A percentile compares a stretch with the other conserved stretches of the same genome.
phyloP scores from a whole-genome alignment of 2,329 filamentous ascomycete genomes.

The Aspergillus chevalieri region DNA sequence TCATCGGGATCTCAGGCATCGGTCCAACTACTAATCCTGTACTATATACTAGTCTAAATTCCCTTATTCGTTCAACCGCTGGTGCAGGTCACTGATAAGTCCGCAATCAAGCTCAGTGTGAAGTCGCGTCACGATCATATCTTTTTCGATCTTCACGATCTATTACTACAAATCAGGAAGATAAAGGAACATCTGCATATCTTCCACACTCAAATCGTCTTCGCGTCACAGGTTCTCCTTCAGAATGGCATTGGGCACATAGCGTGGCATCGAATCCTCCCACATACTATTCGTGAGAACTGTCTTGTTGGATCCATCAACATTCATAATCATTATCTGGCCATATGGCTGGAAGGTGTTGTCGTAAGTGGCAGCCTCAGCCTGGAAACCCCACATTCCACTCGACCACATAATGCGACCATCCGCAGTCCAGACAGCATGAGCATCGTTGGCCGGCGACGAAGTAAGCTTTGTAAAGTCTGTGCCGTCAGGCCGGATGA shows the following conservation, averaged over 20 bases:
- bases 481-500: constrained; percentile 1
- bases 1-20: too few species aligned
- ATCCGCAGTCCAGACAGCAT: constrained; percentile 3
- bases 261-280: constrained; percentile 15
- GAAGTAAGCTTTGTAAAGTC: constrained; percentile 1
- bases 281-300: constrained; percentile 7
- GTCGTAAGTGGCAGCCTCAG: constrained; percentile 1
- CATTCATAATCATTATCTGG: constrained; percentile 7
- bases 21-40: too few species aligned
- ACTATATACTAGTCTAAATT: too few species aligned
- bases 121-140: too few species aligned
- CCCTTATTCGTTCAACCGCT: too few species aligned
- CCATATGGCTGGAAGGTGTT: constrained; percentile 7
- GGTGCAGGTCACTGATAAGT: too few species aligned
- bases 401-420: constrained; percentile 3
- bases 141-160: too few species aligned
- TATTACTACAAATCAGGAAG: too few species aligned
- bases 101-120: too few species aligned
- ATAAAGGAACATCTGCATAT: too few species aligned
- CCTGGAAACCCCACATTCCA: constrained; percentile 2
- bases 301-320: constrained; percentile 5
- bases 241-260: constrained; percentile 1
- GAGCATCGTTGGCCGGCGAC: constrained; percentile 1
- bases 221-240: background rate
- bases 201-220: too few species aligned